Percentiles rank a stretch among this genome's conserved stretches.
Conservation (phyloP, 495 filamentous ascomycete species). For the Chaetomium fimeti region DNA sequence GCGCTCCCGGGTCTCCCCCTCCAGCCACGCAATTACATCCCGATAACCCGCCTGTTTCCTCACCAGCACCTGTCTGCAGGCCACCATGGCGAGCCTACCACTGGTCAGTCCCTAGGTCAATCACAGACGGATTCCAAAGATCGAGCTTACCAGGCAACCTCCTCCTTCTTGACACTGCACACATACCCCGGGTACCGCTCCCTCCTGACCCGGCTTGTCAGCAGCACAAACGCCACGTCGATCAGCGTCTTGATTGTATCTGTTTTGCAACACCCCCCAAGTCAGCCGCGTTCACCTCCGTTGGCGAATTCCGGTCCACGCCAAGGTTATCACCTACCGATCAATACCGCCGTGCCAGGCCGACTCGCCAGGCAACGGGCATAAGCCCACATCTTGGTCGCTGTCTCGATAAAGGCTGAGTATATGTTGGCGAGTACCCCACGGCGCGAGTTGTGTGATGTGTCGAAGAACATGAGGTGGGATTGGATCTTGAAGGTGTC, state of each 20-base stretch:
- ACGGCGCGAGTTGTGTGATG: conserved; percentile 65
- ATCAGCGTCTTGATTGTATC: conserved; percentile 66
- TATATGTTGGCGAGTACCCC: conserved; percentile 74
- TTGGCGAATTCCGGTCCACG: not conserved
- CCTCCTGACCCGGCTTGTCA: conserved; percentile 56
- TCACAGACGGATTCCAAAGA: not conserved
- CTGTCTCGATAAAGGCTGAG: conserved; percentile 68
- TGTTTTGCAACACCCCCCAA: conserved; percentile 20
- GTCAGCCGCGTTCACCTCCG: not conserved
- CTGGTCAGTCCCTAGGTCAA: not conserved
- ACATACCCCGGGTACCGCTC: conserved; percentile 51
- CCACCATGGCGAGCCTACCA: conserved; percentile 59
- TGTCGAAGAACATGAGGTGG: conserved; percentile 87
- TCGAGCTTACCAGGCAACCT: conserved; percentile 63
- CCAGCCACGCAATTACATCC: conserved; percentile 62
- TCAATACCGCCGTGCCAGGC: conserved; percentile 55
- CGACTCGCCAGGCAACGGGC: conserved; percentile 56
- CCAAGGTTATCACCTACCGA: conserved; percentile 44
- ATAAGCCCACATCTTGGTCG: conserved; percentile 83
- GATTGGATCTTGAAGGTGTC: conserved; percentile 81
- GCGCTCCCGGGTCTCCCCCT: conserved; percentile 41
- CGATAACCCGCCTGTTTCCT: conserved; percentile 69
- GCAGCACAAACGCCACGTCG: conserved; percentile 60
- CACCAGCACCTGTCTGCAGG: conserved; percentile 62
- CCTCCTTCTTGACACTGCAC: conserved; percentile 60